Percentiles rank a stretch among this genome's conserved stretches.
Conservation (phyloP, 1,284 basidiomycete species). For the Trametes sp. region DNA sequence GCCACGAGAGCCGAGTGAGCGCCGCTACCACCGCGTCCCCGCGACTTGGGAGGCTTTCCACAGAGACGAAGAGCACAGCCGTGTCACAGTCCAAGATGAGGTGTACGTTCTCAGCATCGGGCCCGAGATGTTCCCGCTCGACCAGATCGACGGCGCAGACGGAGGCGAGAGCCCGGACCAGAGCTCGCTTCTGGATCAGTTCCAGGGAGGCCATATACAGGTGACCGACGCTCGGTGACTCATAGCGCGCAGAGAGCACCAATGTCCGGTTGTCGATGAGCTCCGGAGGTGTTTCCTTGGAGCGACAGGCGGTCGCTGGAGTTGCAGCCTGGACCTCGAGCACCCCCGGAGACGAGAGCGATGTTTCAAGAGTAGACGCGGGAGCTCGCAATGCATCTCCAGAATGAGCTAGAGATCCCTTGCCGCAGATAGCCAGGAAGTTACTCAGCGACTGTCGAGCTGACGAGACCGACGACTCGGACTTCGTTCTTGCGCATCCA, state of each 20-base stretch:
- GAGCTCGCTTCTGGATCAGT: slow-evolving; percentile 68
- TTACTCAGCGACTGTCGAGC: slow-evolving; percentile 30
- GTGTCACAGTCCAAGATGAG: slow-evolving; percentile 65
- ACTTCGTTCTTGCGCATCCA: no score
- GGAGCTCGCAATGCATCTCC: background rate
- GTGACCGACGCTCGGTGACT: slow-evolving; percentile 52
- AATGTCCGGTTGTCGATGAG: slow-evolving; percentile 60
- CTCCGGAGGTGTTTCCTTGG: slow-evolving; percentile 45
- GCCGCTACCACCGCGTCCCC: slow-evolving; percentile 49
- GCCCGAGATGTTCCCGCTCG: slow-evolving; percentile 62
- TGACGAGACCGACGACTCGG: slow-evolving; percentile 6
- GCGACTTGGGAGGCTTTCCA: slow-evolving; percentile 63
- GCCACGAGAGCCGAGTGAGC: slow-evolving; percentile 62
- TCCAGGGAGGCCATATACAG: slow-evolving; percentile 72
- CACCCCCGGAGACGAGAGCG: background rate
- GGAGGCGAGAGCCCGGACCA: slow-evolving; percentile 59
- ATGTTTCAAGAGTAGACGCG: background rate
- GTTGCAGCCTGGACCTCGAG: background rate
- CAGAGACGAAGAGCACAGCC: slow-evolving; percentile 61
- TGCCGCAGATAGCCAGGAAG: slow-evolving; percentile 33
- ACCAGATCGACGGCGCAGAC: slow-evolving; percentile 60
- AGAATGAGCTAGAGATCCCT: slow-evolving; percentile 7
- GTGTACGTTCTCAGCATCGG: slow-evolving; percentile 49
- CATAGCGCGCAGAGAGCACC: slow-evolving; percentile 47
- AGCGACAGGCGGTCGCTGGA: slow-evolving; percentile 5